phyloP scores from a whole-genome alignment of 2,329 filamentous ascomycete genomes.

The Endocalyx cinctus region DNA sequence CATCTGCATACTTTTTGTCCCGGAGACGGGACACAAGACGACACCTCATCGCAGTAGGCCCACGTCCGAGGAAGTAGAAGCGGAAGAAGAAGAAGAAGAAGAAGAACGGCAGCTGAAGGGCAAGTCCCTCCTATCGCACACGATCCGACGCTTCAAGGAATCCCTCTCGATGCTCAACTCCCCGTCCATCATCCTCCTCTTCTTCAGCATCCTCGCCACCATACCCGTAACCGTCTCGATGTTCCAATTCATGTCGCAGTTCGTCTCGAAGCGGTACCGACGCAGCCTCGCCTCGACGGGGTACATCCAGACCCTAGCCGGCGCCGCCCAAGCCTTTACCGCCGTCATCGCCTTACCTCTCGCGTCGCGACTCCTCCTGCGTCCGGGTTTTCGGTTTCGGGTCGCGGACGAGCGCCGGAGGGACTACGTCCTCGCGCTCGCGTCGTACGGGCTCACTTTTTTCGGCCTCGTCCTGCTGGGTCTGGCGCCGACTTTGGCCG shows the following conservation, averaged over 20 bases:
- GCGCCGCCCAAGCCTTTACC: constrained; percentile 20
- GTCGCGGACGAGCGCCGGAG: constrained; percentile 20
- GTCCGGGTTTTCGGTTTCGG: constrained; percentile 11
- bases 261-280: constrained; percentile 26
- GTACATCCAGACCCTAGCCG: constrained; percentile 26
- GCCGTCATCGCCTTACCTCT: constrained; percentile 24
- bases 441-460: constrained; percentile 19
- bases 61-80: constrained; percentile 1
- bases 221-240: constrained; percentile 15
- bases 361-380: constrained; percentile 16
- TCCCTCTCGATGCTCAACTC: constrained; percentile 22
- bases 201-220: constrained; percentile 12
- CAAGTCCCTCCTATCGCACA: constrained; percentile 11
- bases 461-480: constrained; percentile 20
- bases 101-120: constrained; percentile 1
- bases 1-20: constrained; percentile 19
- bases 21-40: constrained; percentile 23
- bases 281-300: constrained; percentile 24
- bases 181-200: constrained; percentile 19
- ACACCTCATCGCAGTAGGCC: too few relatives aligned
- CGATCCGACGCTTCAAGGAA: constrained; percentile 15
- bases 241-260: constrained; percentile 23
- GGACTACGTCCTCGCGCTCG: constrained; percentile 22
- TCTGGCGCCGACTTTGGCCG: constrained; percentile 18
- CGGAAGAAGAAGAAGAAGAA: constrained; percentile 2